Evolutionary conservation across 768 basidiomycete species (phyloP).

Genomic region (Cyclocybe cylindracea): DNA sequence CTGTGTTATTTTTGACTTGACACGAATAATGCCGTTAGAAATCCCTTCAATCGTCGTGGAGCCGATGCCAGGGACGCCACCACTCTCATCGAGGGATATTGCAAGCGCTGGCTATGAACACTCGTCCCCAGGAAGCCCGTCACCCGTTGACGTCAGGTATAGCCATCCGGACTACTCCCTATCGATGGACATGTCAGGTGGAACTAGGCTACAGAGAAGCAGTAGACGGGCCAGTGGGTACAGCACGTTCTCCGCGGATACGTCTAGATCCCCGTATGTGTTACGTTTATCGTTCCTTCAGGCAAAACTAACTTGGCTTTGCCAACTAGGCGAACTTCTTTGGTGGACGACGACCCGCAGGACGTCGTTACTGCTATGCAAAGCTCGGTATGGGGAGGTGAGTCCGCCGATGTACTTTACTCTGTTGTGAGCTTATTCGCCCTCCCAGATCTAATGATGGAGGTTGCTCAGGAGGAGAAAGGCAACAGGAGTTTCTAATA

Average conservation of each 20-base stretch:
- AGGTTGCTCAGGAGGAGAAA: conserved; percentile 22
- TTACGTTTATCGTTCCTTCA: neutral
- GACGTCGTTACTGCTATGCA: conserved; percentile 60
- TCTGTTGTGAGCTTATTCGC: neutral
- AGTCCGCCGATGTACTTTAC: conserved; percentile 21
- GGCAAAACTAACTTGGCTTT: conserved; percentile 8
- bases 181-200: conserved; percentile 40
- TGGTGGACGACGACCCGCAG: conserved; percentile 45
- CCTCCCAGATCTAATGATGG: conserved; percentile 20
- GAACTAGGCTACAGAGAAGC: conserved; percentile 54
- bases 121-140: conserved; percentile 39
- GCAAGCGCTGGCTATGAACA: conserved; percentile 41
- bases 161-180: conserved; percentile 49
- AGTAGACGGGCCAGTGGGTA: conserved; percentile 56
- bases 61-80: conserved; percentile 52
- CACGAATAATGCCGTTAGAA: conserved; percentile 33
- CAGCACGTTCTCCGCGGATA: conserved; percentile 59
- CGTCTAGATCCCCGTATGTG: conserved; percentile 50
- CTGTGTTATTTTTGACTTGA: neutral
- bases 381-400: conserved; percentile 74
- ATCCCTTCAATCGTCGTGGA: conserved; percentile 77
- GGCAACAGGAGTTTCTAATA: conserved; percentile 11
- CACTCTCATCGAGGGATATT: conserved; percentile 56
- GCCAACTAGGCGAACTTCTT: conserved; percentile 34
- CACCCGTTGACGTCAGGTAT: conserved; percentile 33